Base-by-base conservation (phyloP, 768 basidiomycete species). In the Leccinum sublutescens region DNA sequence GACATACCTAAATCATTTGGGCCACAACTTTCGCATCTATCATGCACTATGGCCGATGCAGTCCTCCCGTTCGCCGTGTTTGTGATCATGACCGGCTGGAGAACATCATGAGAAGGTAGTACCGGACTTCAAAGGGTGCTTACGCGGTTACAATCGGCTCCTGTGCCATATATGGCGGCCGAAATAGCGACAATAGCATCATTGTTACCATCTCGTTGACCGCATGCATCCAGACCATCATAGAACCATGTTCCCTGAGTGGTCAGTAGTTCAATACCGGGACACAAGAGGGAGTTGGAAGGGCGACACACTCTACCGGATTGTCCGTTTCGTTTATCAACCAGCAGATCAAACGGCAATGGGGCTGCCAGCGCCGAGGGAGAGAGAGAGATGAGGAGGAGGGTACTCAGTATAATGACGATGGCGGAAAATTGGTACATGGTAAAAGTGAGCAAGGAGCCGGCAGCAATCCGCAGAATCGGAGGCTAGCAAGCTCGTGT, bases 191-290 rank as follows among this genome's bases (percentile, higher is more conserved):
- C 79, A 58, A 91, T 84, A 62, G 75, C 68, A 64, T 85, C 80
- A 54, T 64, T 79, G 68, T 81, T 69, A 36, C 51, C 70, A 68
- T 88, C 81, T 53, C 48, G 55, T 40, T 78, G 64, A 27, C 88
- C 88, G 67, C 89, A 91, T 71, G 88, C 87, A 48, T 87, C 89
- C 25, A 77, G 66, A 33, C 73, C 84, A 55, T 79, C 80, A 60
- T 84, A 61, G 69, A 82, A 91, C 82, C 81, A 91, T 34, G 88
- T 91, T 43, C 83, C 88, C 88, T 89, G 63, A 25, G 40, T 5
- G 52, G 48, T 54, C 56, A 47, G 47, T 51, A 31, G 21, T 71
- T 33, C 33, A 61, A 63, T 49, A 15, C 52, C 25, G 19, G 29
- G 14, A 19, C 29, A 27, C 17, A 14, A 43, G 6, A 33, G 23